phyloP scores from a whole-genome alignment of 2,329 filamentous ascomycete species.

The Metarhizium anisopliae region DNA sequence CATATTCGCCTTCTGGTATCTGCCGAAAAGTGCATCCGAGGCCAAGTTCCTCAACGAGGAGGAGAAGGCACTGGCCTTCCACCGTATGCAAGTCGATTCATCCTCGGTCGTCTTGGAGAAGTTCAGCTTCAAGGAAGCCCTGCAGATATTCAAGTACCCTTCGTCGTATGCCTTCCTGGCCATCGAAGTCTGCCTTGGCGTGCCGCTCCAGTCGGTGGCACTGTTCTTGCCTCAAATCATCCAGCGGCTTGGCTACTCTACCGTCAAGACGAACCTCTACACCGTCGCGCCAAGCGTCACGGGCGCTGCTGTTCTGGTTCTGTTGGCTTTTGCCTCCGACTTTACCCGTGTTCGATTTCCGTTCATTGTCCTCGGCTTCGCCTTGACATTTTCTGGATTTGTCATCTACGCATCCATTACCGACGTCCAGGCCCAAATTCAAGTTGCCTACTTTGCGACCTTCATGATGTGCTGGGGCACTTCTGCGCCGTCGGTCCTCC shows the following conservation, averaged over 20 bases:
- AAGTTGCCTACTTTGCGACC: slow-evolving; percentile 63
- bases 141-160: slow-evolving; percentile 42
- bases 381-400: slow-evolving; percentile 68
- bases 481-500: slow-evolving; percentile 62
- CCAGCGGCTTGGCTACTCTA: slow-evolving; percentile 35
- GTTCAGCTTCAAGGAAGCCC: slow-evolving; percentile 40
- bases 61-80: slow-evolving; percentile 59
- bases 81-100: slow-evolving; percentile 67
- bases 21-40: slow-evolving; percentile 55
- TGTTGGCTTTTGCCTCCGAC: slow-evolving; percentile 66
- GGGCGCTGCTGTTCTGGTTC: slow-evolving; percentile 61
- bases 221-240: slow-evolving; percentile 50
- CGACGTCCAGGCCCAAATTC: slow-evolving; percentile 49
- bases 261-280: slow-evolving; percentile 63
- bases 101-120: slow-evolving; percentile 51
- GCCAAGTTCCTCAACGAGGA: slow-evolving; percentile 57
- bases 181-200: slow-evolving; percentile 51
- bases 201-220: slow-evolving; percentile 45
- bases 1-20: slow-evolving; percentile 58
- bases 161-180: slow-evolving; percentile 39
- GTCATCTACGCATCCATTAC: slow-evolving; percentile 67
- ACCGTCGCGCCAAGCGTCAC: slow-evolving; percentile 73
- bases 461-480: slow-evolving; percentile 84
- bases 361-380: slow-evolving; percentile 65
- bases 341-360: slow-evolving; percentile 57